These are phyloP conservation scores for Candida odintsovae DNA, from an alignment of 805 yeast species.

Conservation along the genomic window DNA sequence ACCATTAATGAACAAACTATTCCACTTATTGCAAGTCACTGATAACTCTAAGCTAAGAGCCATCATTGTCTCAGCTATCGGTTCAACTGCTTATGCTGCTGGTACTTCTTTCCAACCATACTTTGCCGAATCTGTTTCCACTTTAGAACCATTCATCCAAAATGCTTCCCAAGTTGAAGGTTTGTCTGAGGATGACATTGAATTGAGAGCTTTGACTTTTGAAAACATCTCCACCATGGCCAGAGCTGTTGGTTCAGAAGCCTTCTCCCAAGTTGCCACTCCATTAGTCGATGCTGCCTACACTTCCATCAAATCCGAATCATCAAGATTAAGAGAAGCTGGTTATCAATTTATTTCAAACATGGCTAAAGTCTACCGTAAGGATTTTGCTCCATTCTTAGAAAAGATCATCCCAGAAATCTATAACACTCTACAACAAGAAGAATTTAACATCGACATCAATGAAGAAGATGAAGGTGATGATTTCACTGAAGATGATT, in stretches of 20 bases:
- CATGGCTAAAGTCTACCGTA: constrained; percentile 92
- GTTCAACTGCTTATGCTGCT: constrained; percentile 94
- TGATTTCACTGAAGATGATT: constrained; percentile 47
- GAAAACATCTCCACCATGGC: constrained; percentile 95
- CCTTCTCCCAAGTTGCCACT: constrained; percentile 79
- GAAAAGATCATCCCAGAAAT: constrained; percentile 79
- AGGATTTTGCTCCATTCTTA: constrained; percentile 82
- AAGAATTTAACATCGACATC: constrained; percentile 67
- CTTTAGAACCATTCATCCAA: constrained; percentile 75
- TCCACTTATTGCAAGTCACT: constrained; percentile 75
- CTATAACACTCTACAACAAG: constrained; percentile 76
- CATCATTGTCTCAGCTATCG: constrained; percentile 90
- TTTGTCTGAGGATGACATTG: constrained; percentile 82
- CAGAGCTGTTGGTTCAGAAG: constrained; percentile 89
- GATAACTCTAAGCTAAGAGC: constrained; percentile 65
- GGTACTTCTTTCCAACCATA: constrained; percentile 85
- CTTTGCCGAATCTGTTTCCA: constrained; percentile 74
- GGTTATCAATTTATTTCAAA: constrained; percentile 91
- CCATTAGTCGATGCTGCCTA: constrained; percentile 88
- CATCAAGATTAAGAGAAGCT: constrained; percentile 86
- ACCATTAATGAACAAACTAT: constrained; percentile 84
- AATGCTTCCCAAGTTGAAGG: constrained; percentile 66
- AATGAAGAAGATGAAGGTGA: constrained; percentile 40
- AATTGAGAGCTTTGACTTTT: constrained; percentile 84
- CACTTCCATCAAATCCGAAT: constrained; percentile 66